Evolutionary conservation across 2,329 filamentous ascomycete genomes (phyloP), one percentile per base, ranked within the genome.

Genomic region (Pleomassaria siparia): DNA sequence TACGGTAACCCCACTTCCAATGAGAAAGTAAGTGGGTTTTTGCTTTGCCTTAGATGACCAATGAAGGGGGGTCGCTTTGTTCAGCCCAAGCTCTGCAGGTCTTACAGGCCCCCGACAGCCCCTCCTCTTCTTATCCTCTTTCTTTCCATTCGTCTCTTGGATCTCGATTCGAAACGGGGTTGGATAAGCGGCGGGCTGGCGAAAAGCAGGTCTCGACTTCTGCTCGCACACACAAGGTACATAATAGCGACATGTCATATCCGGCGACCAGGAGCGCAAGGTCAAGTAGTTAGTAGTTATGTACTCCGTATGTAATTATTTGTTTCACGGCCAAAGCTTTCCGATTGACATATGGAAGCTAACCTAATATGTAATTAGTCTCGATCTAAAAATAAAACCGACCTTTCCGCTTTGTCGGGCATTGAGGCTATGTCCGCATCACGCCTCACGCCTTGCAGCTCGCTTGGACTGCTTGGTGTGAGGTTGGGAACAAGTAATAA

Each of bases 371-470:
- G n/a, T n/a, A 7, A 20, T 39, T 43, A 46, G 44, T 4, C 50
- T 44, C 36, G 24, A 35, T 37, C 47, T 33, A 44, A 51, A 54
- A 50, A 46, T 48, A 51, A n/a, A n/a, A 21, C 32, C 32, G n/a
- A 35, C 32, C 18, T 11, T 35, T 26, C 22, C 18, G 41, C 22
- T 9, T 36, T 21, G 18, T 26, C 30, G 44, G 43, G 47, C 47
- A 46, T 45, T 42, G 51, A 59, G 59, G 58, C 60, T 60, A 54
- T 59, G 59, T 50, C 45, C 9, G 35, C 41, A 33, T 51, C 54
- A 53, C 37, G 32, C 37, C 40, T 49, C 54, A 53, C 46, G 40
- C 44, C 42, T 36, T 49, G 53, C 52, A 58, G 57, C 49, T 51
- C 54, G 42, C 22, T 35, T 35, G 32, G 32, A 12, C 21, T 46